phyloP scores from a whole-genome alignment of 768 basidiomycete genomes.

The Lentinula lateritia region DNA sequence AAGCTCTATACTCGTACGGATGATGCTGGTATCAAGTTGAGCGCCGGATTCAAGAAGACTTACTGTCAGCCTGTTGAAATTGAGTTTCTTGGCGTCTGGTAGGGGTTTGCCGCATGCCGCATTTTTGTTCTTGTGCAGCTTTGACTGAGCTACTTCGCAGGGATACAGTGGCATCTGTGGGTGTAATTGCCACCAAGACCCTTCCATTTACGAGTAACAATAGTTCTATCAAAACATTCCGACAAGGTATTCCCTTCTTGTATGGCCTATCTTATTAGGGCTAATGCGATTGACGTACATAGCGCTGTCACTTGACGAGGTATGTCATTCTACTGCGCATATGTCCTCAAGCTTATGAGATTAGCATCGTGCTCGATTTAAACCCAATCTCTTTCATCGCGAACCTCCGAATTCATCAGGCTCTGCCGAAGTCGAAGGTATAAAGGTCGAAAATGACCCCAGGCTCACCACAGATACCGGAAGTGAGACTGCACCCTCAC shows the following conservation, averaged over 20 bases:
- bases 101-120: slow-evolving; percentile 12
- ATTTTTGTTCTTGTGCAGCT: background rate
- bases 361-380: slow-evolving; percentile 63
- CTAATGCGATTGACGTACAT: background rate
- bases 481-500: slow-evolving; percentile 1
- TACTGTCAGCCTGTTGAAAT: slow-evolving; percentile 64
- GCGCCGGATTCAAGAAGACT: slow-evolving; percentile 65
- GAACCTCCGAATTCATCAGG: slow-evolving; percentile 19
- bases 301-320: slow-evolving; percentile 75
- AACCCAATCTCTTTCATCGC: slow-evolving; percentile 58
- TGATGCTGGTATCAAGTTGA: slow-evolving; percentile 35
- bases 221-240: slow-evolving; percentile 58
- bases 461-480: slow-evolving; percentile 22
- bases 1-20: slow-evolving; percentile 59
- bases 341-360: background rate
- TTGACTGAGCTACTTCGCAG: slow-evolving; percentile 23
- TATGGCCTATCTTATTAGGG: too few relatives aligned
- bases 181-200: slow-evolving; percentile 49
- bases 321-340: slow-evolving; percentile 20
- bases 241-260: slow-evolving; percentile 33
- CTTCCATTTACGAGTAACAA: slow-evolving; percentile 69
- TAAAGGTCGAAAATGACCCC: slow-evolving; percentile 9
- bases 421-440: background rate
- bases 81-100: slow-evolving; percentile 84
- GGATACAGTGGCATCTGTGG: slow-evolving; percentile 81